Evolutionary conservation across 768 basidiomycete genomes (phyloP).

Genomic region (Cystofilobasidium ferigula): DNA sequence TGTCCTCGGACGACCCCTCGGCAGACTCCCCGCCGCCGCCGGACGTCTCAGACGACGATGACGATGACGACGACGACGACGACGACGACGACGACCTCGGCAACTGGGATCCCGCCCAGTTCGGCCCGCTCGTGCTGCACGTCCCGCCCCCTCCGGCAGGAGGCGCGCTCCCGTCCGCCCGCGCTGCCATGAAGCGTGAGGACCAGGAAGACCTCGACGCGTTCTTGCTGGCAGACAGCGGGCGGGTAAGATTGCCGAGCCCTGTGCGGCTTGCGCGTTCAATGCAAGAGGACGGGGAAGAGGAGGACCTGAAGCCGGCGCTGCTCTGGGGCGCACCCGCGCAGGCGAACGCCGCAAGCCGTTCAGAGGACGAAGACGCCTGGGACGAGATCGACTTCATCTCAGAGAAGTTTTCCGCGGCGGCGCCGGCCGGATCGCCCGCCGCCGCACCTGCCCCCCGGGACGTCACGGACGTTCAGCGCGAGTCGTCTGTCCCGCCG

Average conservation of each 20-base stretch:
- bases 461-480: neutral
- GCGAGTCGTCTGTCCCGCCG: neutral
- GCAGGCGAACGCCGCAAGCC: neutral
- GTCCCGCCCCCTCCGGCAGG: neutral
- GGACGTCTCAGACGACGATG: neutral
- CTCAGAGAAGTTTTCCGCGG: neutral
- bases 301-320: neutral
- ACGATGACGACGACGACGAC: neutral
- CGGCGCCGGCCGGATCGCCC: neutral
- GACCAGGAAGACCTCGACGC: neutral
- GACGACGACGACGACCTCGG: neutral
- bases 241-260: neutral
- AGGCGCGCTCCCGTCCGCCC: neutral
- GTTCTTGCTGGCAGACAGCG: neutral
- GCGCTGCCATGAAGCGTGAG: neutral
- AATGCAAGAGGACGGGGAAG: neutral
- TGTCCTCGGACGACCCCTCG: neutral
- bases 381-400: constrained; percentile 7
- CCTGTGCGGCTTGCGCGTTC: neutral
- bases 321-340: too few species aligned
- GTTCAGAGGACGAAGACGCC: neutral
- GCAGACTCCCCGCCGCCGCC: neutral
- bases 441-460: neutral
- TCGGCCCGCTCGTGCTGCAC: neutral
- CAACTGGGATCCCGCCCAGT: neutral